Conservation (phyloP, 805 yeast species). For the Cyberlindnera amylophila region DNA sequence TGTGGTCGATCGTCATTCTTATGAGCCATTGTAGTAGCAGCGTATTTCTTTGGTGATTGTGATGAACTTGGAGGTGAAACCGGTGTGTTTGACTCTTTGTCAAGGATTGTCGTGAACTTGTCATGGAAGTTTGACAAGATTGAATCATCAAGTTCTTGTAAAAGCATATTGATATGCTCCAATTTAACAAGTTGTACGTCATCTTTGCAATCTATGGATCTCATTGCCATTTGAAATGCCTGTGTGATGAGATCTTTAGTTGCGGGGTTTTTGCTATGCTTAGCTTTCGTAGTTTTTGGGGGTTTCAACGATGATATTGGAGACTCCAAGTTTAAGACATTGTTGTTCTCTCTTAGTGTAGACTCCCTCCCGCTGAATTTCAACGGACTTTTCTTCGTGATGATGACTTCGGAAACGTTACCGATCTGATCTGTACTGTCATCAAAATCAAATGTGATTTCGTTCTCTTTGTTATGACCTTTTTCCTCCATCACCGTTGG, state of each 20-base stretch:
- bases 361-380: conserved; percentile 9
- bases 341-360: conserved; percentile 9
- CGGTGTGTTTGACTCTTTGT: background rate
- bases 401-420: conserved; percentile 21
- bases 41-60: background rate
- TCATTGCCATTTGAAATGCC: conserved; percentile 9
- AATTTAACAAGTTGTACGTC: conserved; percentile 16
- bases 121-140: conserved; percentile 7
- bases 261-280: background rate
- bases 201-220: conserved; percentile 9
- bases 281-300: background rate
- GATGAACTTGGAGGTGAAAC: background rate
- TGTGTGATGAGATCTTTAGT: conserved; percentile 5
- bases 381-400: conserved; percentile 20
- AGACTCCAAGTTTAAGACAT: conserved; percentile 8
- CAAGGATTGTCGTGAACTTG: conserved; percentile 7
- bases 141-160: conserved; percentile 18
- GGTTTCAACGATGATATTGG: background rate
- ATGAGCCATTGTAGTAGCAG: background rate
- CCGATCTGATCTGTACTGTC: conserved; percentile 10
- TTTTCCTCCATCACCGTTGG: conserved; percentile 29
- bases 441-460: conserved; percentile 24
- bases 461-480: conserved; percentile 2
- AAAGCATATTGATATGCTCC: conserved; percentile 13
- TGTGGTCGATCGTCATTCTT: background rate